Conservation (phyloP, 495 filamentous ascomycete genomes). For the Pyrenopolyporus hunteri region DNA sequence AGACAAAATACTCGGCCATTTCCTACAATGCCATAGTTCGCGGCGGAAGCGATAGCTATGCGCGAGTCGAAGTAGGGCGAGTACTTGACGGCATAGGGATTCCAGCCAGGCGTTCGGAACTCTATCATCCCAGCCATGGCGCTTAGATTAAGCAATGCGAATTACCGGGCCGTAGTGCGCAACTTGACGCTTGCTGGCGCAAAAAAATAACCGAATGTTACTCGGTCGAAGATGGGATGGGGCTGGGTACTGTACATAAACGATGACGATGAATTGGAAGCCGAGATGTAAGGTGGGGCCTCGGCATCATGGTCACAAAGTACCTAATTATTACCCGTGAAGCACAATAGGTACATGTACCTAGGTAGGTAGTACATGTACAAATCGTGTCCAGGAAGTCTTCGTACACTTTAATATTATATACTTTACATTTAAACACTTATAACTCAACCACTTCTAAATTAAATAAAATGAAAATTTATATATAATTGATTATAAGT, state of each 20-base stretch:
- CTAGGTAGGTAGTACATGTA: not conserved
- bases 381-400: too few species aligned
- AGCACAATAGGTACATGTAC: not conserved
- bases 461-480: too few species aligned
- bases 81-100: slow-evolving; percentile 95
- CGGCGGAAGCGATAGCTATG: slow-evolving; percentile 81
- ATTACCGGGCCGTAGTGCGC: slow-evolving; percentile 2
- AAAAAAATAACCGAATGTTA: slow-evolving; percentile 16
- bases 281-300: slow-evolving; percentile 34
- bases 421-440: too few species aligned
- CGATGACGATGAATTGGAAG: slow-evolving; percentile 24
- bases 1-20: slow-evolving; percentile 90
- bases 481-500: too few species aligned
- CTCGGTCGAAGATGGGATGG: not conserved
- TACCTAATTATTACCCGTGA: too few species aligned
- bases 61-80: slow-evolving; percentile 96
- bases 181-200: slow-evolving; percentile 4
- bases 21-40: slow-evolving; percentile 95
- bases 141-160: not conserved
- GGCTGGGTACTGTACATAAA: not conserved
- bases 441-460: too few species aligned
- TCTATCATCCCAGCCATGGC: slow-evolving; percentile 76
- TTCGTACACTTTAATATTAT: too few species aligned
- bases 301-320: slow-evolving; percentile 33
- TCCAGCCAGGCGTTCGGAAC: slow-evolving; percentile 89